These are phyloP conservation scores for Vanderwaltozyma yarrowii DNA, from an alignment of 805 yeast species.

Conservation along the genomic window DNA sequence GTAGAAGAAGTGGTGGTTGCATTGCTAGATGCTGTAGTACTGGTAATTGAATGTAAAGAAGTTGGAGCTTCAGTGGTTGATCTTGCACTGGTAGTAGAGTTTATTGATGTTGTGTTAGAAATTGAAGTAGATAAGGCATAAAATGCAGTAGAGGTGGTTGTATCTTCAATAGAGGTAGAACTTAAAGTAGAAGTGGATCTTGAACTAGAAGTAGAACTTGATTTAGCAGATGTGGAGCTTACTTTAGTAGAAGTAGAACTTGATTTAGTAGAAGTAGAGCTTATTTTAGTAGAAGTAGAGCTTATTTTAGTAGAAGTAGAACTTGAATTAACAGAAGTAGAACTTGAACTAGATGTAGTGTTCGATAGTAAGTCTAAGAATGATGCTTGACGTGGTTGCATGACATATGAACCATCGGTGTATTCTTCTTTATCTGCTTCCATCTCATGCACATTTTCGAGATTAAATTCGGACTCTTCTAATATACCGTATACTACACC, in stretches of 20 bases:
- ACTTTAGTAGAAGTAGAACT: constrained; percentile 1
- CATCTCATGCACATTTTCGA: no score
- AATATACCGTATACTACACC: constrained; percentile 58
- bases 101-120: not conserved
- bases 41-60: not conserved
- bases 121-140: constrained; percentile 2
- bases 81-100: not conserved
- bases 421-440: constrained; percentile 6
- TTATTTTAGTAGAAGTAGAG: constrained; percentile 4
- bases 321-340: constrained; percentile 4
- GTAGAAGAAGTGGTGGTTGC: not conserved
- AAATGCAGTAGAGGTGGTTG: constrained; percentile 1
- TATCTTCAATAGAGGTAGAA: constrained; percentile 1
- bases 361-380: no score
- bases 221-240: constrained; percentile 5
- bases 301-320: constrained; percentile 7
- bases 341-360: constrained; percentile 5
- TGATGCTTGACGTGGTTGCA: no score
- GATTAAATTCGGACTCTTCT: no score
- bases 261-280: constrained; percentile 2
- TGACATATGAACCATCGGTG: not conserved
- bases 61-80: not conserved
- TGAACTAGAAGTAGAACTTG: constrained; percentile 3
- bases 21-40: not conserved
- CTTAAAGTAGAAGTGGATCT: constrained; percentile 1